Percentiles rank a stretch among this genome's conserved stretches.
Conservation (phyloP, 176 grass and related monocot genomes). For the Cenchrus fungigraminus region DNA sequence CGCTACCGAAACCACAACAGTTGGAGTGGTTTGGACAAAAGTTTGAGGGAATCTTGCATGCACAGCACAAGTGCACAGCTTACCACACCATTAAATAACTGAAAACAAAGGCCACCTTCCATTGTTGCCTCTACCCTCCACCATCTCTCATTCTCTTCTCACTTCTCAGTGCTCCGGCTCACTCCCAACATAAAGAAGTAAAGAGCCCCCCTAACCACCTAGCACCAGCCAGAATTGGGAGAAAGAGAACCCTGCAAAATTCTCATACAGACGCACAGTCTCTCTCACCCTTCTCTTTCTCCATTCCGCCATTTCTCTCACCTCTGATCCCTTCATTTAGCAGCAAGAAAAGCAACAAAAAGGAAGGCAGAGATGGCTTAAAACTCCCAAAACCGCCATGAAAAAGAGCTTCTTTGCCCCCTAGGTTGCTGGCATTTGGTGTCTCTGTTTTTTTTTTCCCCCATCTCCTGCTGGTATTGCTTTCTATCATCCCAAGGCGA, state of each 20-base stretch:
- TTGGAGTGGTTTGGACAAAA: slow-evolving; percentile 41
- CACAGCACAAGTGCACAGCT: slow-evolving; percentile 39
- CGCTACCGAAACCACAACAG: slow-evolving; percentile 16
- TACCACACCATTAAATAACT: slow-evolving; percentile 40
- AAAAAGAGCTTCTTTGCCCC: slow-evolving; percentile 48
- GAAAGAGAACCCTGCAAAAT: slow-evolving; percentile 4
- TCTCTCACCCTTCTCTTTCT: slow-evolving; percentile 15
- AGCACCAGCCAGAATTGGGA: neutral
- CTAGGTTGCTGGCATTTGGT: slow-evolving; percentile 39
- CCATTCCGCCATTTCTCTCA: neutral
- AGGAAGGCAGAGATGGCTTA: neutral
- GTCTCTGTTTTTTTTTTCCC: slow-evolving; percentile 24
- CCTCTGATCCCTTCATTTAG: slow-evolving; percentile 4
- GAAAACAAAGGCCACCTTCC: slow-evolving; percentile 44
- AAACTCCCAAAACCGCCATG: slow-evolving; percentile 29
- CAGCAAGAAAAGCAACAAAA: slow-evolving; percentile 28
- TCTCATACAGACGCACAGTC: neutral
- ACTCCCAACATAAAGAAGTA: slow-evolving; percentile 32
- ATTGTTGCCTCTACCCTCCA: slow-evolving; percentile 31
- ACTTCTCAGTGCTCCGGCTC: neutral
- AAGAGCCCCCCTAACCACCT: slow-evolving; percentile 25
- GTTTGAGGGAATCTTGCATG: slow-evolving; percentile 42
- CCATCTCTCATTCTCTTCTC: neutral
- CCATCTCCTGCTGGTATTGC: neutral
- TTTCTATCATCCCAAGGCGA: slow-evolving; percentile 43